These are phyloP conservation scores for Fraxinus platypoda DNA, from an alignment of 305 asterid species.

Conservation along the genomic window DNA sequence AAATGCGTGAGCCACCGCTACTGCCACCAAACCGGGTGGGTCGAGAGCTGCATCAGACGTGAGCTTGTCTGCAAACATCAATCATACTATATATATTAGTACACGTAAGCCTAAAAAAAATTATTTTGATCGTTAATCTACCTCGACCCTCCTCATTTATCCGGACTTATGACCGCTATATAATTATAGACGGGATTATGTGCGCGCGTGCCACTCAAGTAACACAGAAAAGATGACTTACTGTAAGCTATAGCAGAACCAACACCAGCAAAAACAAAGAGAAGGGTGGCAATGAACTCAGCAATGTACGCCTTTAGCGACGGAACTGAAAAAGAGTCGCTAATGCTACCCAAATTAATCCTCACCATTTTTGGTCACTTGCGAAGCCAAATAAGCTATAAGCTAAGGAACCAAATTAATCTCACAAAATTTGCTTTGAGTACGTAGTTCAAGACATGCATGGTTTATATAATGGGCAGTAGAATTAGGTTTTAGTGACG, in stretches of 20 bases:
- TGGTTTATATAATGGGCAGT: conserved; percentile 26
- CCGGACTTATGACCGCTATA: neutral
- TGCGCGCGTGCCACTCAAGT: neutral
- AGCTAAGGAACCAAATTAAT: neutral
- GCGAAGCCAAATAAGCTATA: neutral
- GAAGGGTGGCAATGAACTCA: conserved; percentile 71
- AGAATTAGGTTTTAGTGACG: conserved; percentile 35
- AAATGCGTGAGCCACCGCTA: conserved; percentile 70
- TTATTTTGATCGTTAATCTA: neutral
- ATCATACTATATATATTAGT: neutral
- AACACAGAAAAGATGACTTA: conserved; percentile 22
- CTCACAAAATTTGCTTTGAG: neutral
- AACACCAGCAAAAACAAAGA: conserved; percentile 79
- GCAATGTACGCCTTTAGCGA: conserved; percentile 59
- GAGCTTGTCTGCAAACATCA: conserved; percentile 38
- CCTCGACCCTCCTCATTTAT: neutral
- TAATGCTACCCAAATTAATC: conserved; percentile 57
- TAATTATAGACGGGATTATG: neutral
- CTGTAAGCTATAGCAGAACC: conserved; percentile 77
- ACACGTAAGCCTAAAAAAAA: neutral
- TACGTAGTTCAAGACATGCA: conserved; percentile 5
- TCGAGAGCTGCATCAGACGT: conserved; percentile 48
- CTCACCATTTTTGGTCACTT: conserved; percentile 51
- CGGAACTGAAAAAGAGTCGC: conserved; percentile 54
- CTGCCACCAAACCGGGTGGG: conserved; percentile 60